phyloP scores from a whole-genome alignment of 139 green algal genomes.

The Volvox africanus region DNA sequence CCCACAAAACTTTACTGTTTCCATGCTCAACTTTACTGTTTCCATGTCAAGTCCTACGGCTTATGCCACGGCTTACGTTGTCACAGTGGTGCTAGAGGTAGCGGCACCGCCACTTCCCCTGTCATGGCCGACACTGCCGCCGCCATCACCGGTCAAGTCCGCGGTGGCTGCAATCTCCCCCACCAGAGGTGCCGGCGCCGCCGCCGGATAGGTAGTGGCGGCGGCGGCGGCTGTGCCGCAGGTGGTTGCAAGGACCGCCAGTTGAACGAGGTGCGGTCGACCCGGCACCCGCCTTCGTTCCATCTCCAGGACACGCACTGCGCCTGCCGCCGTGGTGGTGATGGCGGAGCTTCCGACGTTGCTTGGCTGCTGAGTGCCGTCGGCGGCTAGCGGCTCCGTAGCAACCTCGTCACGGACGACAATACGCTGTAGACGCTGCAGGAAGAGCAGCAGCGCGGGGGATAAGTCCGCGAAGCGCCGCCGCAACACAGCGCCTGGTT shows the following conservation, averaged over 20 bases:
- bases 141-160: too few species aligned
- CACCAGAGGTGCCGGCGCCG: background rate
- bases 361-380: too few species aligned
- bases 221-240: background rate
- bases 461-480: constrained; percentile 61
- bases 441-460: constrained; percentile 70
- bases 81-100: background rate
- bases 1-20: too few species aligned
- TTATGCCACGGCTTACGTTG: background rate
- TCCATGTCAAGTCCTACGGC: too few species aligned
- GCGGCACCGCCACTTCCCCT: background rate
- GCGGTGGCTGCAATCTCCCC: background rate
- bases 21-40: too few species aligned
- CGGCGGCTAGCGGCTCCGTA: background rate
- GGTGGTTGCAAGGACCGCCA: background rate
- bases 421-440: constrained; percentile 56
- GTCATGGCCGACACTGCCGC: background rate
- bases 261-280: constrained; percentile 7
- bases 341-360: background rate
- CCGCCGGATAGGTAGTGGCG: background rate
- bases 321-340: background rate
- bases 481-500: constrained; percentile 27
- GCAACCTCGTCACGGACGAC: constrained; percentile 42
- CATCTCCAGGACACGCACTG: constrained; percentile 18
- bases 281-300: constrained; percentile 4